Conservation (phyloP, 495 filamentous ascomycete species). For the Evansstolkia leycettana region DNA sequence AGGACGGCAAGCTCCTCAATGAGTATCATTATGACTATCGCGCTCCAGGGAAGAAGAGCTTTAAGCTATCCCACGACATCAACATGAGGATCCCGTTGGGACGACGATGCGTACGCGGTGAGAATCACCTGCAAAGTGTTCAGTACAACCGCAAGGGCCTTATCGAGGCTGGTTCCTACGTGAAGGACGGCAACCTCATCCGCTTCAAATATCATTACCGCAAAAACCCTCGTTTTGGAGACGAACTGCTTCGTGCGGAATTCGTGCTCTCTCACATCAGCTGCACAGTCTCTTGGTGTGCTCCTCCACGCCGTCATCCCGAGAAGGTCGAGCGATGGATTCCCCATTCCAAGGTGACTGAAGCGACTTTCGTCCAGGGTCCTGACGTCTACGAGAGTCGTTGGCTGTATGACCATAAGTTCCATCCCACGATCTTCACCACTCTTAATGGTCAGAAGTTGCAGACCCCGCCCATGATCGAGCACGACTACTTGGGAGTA, state of each 20-base stretch:
- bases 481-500: slow-evolving; percentile 41
- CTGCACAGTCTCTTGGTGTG: slow-evolving; percentile 46
- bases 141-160: slow-evolving; percentile 44
- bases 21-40: slow-evolving; percentile 42
- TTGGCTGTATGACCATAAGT: slow-evolving; percentile 52
- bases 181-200: slow-evolving; percentile 41
- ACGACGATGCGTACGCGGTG: slow-evolving; percentile 35
- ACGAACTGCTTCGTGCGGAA: slow-evolving; percentile 45
- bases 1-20: slow-evolving; percentile 30
- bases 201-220: slow-evolving; percentile 48
- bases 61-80: slow-evolving; percentile 16
- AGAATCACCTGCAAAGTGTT: slow-evolving; percentile 33
- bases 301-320: slow-evolving; percentile 37
- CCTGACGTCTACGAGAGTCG: slow-evolving; percentile 40
- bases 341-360: slow-evolving; percentile 45
- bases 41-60: slow-evolving; percentile 17
- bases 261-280: slow-evolving; percentile 43
- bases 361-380: slow-evolving; percentile 44
- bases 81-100: slow-evolving; percentile 30
- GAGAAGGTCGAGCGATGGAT: slow-evolving; percentile 47
- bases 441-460: slow-evolving; percentile 42
- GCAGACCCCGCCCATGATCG: slow-evolving; percentile 47
- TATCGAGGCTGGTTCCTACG: slow-evolving; percentile 40
- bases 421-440: slow-evolving; percentile 45
- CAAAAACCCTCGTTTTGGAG: slow-evolving; percentile 41